phyloP scores from a whole-genome alignment of 2,329 filamentous ascomycete genomes.

The Hymenoscyphus occultus region DNA sequence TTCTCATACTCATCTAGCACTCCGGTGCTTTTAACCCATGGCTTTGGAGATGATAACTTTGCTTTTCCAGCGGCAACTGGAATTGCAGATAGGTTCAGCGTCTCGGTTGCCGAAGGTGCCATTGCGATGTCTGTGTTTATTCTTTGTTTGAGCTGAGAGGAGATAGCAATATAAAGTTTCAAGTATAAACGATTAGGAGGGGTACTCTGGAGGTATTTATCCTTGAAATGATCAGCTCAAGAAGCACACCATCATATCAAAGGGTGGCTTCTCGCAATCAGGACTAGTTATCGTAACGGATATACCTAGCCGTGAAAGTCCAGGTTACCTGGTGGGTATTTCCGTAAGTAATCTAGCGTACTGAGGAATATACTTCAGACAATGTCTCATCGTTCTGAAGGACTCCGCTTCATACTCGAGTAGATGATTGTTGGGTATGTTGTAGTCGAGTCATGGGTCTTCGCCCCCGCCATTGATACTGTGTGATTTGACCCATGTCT shows the following conservation, averaged over 20 bases:
- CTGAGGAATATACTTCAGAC: neutral
- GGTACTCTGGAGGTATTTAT: neutral
- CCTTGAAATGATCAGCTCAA: neutral
- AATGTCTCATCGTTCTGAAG: neutral
- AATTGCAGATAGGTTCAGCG: conserved; percentile 4
- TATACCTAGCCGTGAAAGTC: neutral
- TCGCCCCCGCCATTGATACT: neutral
- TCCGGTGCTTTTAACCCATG: conserved; percentile 32
- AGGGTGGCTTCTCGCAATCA: neutral
- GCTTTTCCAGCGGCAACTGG: conserved; percentile 15
- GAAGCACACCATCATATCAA: neutral
- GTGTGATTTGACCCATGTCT: neutral
- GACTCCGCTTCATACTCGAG: neutral
- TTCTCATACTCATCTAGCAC: conserved; percentile 31
- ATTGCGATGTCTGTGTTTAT: conserved; percentile 8
- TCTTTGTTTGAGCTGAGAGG: neutral
- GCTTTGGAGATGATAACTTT: conserved; percentile 15
- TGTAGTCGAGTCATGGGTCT: neutral
- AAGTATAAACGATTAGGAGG: neutral
- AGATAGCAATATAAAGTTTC: neutral
- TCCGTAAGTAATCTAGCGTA: neutral
- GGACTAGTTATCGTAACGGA: neutral
- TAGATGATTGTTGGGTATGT: neutral
- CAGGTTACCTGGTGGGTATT: neutral
- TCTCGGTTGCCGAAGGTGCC: conserved; percentile 27